Base-by-base conservation (phyloP, 2,329 filamentous ascomycete genomes). In the Teratosphaeria nubilosa region DNA sequence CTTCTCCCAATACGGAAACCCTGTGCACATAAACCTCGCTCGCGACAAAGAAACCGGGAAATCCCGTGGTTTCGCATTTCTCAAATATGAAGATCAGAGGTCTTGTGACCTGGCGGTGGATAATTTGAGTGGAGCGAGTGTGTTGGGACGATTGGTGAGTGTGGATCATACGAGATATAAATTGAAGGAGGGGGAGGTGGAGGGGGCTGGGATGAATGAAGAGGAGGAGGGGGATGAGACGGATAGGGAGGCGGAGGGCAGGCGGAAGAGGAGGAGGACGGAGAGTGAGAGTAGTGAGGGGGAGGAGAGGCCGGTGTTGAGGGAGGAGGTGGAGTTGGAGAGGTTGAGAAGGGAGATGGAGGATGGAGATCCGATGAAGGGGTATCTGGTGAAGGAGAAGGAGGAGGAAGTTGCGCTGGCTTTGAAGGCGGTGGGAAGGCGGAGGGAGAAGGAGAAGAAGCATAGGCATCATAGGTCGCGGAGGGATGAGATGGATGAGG, bases 81-180 rank as follows among this genome's bases (percentile, higher is more conserved):
- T 99, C 59, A 99, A 99, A 72, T 99, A 97, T 74, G 94, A 99
- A 72, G 92, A 99, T 74, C 94, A 99, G 77, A 82, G 92, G 65
- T 96, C 91, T 75, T 95, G 90, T 62, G 92, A 97, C 74, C 77
- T 99, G 50, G 94, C 95, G 0, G 95, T 99, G 10, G 94, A 99
- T 75, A 99, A 99, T 72, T 77, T 99, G 5, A 88, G 91, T 45
- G 94, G 94, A 32, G 87, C 91, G 9, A 87, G 85, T 31, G 85
- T 99, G 20, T 79, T 89, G 70, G 91, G 91, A 2, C 81, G 91
- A 50, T 75, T 92, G 59, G 75, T 99, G 50, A 84, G 88, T 60
- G 94, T 99, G 13, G 94, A 99, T 71, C 94, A 99, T 74, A 89
- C 91, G 27, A 80, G 91, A 56, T 99, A 99, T 75, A 95, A 96